Conservation (phyloP, 768 basidiomycete species). For the Hericium rajendrae region DNA sequence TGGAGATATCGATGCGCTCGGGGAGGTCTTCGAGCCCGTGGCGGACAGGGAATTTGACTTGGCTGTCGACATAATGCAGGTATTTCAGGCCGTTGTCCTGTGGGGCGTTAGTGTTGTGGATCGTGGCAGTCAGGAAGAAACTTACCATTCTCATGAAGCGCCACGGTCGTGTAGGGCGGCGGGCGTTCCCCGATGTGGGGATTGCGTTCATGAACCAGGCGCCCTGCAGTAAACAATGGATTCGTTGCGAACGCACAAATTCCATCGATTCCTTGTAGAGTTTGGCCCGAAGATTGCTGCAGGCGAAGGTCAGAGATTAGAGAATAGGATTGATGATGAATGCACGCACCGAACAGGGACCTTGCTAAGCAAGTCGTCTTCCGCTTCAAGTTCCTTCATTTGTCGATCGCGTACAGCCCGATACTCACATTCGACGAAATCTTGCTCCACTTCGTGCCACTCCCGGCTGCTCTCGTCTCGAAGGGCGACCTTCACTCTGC, state of each 20-base stretch:
- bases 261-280: constrained; percentile 86
- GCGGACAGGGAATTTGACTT: constrained; percentile 69
- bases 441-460: constrained; percentile 80
- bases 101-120: neutral
- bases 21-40: constrained; percentile 81
- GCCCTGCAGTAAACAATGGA: constrained; percentile 80
- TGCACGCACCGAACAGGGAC: constrained; percentile 67
- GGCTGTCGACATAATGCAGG: constrained; percentile 79
- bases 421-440: constrained; percentile 76
- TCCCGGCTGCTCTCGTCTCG: constrained; percentile 61
- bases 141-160: constrained; percentile 78
- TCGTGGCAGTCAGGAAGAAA: neutral
- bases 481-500: constrained; percentile 69
- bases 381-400: constrained; percentile 82
- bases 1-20: constrained; percentile 72
- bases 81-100: constrained; percentile 74
- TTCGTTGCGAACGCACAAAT: constrained; percentile 81
- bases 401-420: constrained; percentile 80
- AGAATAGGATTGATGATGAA: neutral
- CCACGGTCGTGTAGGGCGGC: constrained; percentile 63
- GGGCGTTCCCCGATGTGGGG: constrained; percentile 34
- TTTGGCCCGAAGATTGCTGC: constrained; percentile 73
- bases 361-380: constrained; percentile 82
- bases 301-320: neutral
- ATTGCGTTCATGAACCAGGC: constrained; percentile 88